Base-by-base conservation (phyloP, 2,329 filamentous ascomycete species). In the Sordariomycetes sp. region DNA sequence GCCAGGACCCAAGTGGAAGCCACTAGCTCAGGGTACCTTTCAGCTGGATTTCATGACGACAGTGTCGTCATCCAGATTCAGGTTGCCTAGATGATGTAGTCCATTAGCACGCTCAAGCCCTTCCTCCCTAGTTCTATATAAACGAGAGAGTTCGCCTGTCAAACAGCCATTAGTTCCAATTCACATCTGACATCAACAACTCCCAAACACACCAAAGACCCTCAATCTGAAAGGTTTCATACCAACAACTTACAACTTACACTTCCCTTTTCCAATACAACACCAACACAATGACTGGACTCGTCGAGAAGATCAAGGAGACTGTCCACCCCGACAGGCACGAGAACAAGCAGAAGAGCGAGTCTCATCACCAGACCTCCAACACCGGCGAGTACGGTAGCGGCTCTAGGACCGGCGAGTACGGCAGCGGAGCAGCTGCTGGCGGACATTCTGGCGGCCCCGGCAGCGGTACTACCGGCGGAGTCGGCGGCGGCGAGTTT, bases 251-350 rank as follows among this genome's bases (percentile, higher is more conserved):
- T 35, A 16, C 22, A 10, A 22, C 24, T 52, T 35, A 34, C 22
- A n/a, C 12, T 34, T 51, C 20, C n/a, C 34, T 43, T 55, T 10
- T 7, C 18, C 18, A 3, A 40, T 14, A 51, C n/a, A 18, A 52
- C 18, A 25, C 22, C 50, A 24, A 35, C 55, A 57, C 25, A 32
- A 57, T 57, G 55, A 51, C 55, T 24, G 43, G 43, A 6, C 18
- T 57, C 55, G 46, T 57, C 18, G 32, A 57, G 25, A 57, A 57
- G 46, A 57, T 46, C 40, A 46, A 46, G 40, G 40, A 46, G 18
- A 51, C 46, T 14, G 40, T 57, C 43, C 16, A n/a, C 28, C 24
- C 22, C 43, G 48, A 22, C 22, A 32, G 43, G 18, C 25, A 57
- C n/a, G 16, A 5, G 10, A 32, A 37, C 1, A 14, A 24, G 53